Evolutionary conservation across 208 protist genomes (phyloP).

Genomic region (Leishmania turanica): DNA sequence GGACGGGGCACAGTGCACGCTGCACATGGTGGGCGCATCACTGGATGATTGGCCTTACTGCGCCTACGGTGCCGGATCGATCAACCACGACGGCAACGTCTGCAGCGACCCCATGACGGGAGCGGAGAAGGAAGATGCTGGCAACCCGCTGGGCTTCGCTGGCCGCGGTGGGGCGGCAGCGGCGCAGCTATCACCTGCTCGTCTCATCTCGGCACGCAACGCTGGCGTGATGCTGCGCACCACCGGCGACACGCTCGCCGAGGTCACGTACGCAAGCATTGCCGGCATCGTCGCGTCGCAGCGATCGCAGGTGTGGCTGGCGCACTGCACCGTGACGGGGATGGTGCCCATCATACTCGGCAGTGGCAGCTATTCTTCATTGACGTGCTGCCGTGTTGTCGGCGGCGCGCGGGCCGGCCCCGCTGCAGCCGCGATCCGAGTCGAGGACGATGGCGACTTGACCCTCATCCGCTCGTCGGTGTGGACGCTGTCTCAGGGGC

Average conservation of each 20-base stretch:
- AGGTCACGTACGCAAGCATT: constrained; percentile 11
- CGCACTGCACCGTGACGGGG: constrained; percentile 11
- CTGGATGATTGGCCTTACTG: constrained; percentile 21
- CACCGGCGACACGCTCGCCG: constrained; percentile 8
- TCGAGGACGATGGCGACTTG: background rate
- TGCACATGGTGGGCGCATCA: constrained; percentile 26
- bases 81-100: background rate
- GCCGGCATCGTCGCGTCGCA: constrained; percentile 3
- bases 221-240: constrained; percentile 18
- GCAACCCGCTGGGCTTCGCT: no score
- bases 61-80: background rate
- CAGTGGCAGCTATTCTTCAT: background rate
- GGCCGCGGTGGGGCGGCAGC: background rate
- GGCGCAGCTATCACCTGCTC: background rate
- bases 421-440: background rate
- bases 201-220: constrained; percentile 1
- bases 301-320: constrained; percentile 10
- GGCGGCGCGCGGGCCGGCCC: background rate
- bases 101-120: background rate
- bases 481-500: constrained; percentile 20
- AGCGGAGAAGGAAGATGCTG: background rate
- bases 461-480: constrained; percentile 11
- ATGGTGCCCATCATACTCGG: background rate
- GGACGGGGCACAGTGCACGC: constrained; percentile 23
- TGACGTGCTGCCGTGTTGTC: constrained; percentile 17